These are phyloP conservation scores for Teratosphaeriaceae sp. DNA, from an alignment of 2,329 filamentous ascomycete genomes.

Conservation along the genomic window DNA sequence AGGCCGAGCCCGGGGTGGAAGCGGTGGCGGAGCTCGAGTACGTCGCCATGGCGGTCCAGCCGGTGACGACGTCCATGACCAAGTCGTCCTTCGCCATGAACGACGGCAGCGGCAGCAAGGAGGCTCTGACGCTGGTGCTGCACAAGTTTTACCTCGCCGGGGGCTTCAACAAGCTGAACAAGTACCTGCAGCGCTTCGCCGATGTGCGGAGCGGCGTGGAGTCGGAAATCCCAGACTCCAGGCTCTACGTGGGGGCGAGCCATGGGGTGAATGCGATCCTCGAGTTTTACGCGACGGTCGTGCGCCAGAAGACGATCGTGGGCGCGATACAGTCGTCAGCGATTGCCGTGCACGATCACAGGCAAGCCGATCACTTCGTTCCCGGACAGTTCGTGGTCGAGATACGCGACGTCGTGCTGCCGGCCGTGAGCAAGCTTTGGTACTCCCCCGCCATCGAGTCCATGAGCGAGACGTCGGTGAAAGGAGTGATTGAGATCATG, in stretches of 20 bases:
- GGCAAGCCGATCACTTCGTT: conserved; percentile 53
- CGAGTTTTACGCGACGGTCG: conserved; percentile 69
- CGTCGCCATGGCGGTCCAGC: conserved; percentile 16
- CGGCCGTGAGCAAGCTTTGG: conserved; percentile 74
- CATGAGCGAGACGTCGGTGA: conserved; percentile 67
- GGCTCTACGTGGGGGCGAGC: conserved; percentile 10
- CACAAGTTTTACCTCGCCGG: conserved; percentile 78
- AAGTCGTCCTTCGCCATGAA: conserved; percentile 19
- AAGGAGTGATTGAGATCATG: conserved; percentile 75
- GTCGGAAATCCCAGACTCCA: conserved; percentile 26
- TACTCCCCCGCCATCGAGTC: conserved; percentile 77
- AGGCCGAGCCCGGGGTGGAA: conserved; percentile 13
- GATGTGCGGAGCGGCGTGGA: conserved; percentile 28
- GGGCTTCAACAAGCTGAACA: conserved; percentile 67
- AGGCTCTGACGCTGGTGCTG: conserved; percentile 62
- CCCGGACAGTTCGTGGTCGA: conserved; percentile 79
- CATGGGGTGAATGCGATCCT: conserved; percentile 69
- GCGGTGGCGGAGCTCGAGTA: conserved; percentile 20
- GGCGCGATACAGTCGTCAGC: conserved; percentile 64
- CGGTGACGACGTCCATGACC: conserved; percentile 19
- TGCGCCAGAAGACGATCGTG: conserved; percentile 70
- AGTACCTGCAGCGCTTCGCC: conserved; percentile 27
- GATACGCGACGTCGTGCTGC: conserved; percentile 71
- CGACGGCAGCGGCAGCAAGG: conserved; percentile 22
- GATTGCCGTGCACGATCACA: conserved; percentile 38